A percentile compares a stretch with the other conserved stretches of the same genome.
These are phyloP conservation scores for Oryza brachyantha DNA, from an alignment of 176 grass and related monocot genomes.

Conservation along the genomic window DNA sequence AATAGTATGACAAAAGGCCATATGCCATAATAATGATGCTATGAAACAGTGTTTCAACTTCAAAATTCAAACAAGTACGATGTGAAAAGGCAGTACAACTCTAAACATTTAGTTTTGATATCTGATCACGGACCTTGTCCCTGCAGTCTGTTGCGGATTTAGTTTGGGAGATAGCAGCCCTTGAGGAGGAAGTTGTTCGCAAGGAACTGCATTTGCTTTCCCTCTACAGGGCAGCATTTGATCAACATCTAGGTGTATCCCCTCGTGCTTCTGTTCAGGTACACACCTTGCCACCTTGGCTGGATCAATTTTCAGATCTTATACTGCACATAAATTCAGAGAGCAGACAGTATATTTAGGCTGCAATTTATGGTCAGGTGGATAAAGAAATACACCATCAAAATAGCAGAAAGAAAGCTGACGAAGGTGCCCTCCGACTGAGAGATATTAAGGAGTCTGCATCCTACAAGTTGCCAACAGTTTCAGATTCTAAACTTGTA, in stretches of 20 bases:
- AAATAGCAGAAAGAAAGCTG: slow-evolving; percentile 20
- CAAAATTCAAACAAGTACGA: slow-evolving; percentile 7
- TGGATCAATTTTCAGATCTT: slow-evolving; percentile 14
- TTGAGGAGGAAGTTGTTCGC: slow-evolving; percentile 78
- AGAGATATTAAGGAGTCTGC: slow-evolving; percentile 48
- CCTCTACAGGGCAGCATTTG: slow-evolving; percentile 75
- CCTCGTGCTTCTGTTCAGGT: slow-evolving; percentile 42
- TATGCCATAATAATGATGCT: slow-evolving; percentile 23
- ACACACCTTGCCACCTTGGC: slow-evolving; percentile 22
- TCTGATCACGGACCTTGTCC: slow-evolving; percentile 21
- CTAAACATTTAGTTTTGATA: background rate
- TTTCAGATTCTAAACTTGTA: slow-evolving; percentile 56
- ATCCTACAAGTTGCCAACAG: slow-evolving; percentile 42
- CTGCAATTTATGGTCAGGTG: slow-evolving; percentile 29
- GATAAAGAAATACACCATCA: slow-evolving; percentile 24
- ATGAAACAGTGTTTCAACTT: slow-evolving; percentile 17
- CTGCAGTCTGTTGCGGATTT: slow-evolving; percentile 59
- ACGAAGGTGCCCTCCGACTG: slow-evolving; percentile 42
- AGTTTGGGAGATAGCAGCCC: slow-evolving; percentile 69
- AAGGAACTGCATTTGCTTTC: slow-evolving; percentile 81
- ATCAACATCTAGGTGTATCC: slow-evolving; percentile 50
- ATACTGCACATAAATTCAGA: slow-evolving; percentile 8
- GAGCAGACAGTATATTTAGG: background rate
- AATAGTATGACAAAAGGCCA: slow-evolving; percentile 41
- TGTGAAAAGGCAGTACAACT: background rate